Percentiles rank a stretch among this genome's conserved stretches.
These are phyloP conservation scores for Termitomyces sp. DNA, from an alignment of 768 basidiomycete species.

Conservation along the genomic window DNA sequence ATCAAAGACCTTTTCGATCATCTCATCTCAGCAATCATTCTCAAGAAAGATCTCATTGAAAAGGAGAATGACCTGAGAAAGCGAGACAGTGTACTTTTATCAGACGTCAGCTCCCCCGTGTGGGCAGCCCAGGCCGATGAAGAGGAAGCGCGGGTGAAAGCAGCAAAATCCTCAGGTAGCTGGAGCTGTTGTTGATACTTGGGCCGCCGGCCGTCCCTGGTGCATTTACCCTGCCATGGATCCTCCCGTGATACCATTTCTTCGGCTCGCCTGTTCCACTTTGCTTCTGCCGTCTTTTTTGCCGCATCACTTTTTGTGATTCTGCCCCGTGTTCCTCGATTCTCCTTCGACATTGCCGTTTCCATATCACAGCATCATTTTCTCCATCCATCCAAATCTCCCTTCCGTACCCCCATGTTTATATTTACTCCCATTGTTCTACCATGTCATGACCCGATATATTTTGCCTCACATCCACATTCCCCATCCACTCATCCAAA, in stretches of 20 bases:
- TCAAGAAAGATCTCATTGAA: conserved; percentile 74
- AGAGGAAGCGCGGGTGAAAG: conserved; percentile 63
- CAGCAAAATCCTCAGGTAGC: conserved; percentile 40
- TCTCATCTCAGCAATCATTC: conserved; percentile 76
- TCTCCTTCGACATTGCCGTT: conserved; percentile 10
- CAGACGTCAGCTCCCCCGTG: conserved; percentile 53
- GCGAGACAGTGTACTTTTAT: conserved; percentile 79
- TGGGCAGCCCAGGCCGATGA: conserved; percentile 81
- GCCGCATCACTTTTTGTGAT: background rate
- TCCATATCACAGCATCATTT: conserved; percentile 16
- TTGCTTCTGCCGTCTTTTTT: conserved; percentile 5
- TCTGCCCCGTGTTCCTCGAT: background rate
- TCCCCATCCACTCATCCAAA: background rate
- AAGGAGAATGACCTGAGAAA: conserved; percentile 73
- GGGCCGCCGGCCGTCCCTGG: conserved; percentile 7
- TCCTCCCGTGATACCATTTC: background rate
- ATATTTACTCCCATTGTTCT: conserved; percentile 10
- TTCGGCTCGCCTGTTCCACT: conserved; percentile 7
- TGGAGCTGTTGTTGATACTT: conserved; percentile 68
- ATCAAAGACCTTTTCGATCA: conserved; percentile 76
- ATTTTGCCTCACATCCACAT: background rate
- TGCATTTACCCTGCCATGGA: conserved; percentile 1
- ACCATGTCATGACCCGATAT: conserved; percentile 10
- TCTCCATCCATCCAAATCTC: conserved; percentile 12
- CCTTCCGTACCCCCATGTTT: conserved; percentile 15